Evolutionary conservation across 2,329 filamentous ascomycete genomes (phyloP).

Genomic region (Penicillium sclerotigenum): DNA sequence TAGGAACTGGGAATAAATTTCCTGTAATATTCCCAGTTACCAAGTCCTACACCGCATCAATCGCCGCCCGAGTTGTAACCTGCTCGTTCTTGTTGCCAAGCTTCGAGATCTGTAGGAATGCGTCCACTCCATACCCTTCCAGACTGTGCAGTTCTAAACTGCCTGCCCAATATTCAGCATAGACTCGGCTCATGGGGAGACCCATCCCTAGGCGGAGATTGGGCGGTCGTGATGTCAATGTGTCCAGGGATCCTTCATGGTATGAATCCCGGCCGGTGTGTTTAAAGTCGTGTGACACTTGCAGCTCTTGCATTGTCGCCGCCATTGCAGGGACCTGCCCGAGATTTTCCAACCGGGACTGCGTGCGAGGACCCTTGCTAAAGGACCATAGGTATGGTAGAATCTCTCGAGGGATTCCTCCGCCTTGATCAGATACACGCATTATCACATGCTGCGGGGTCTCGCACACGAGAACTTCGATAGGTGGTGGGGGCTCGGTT

Average conservation of each 20-base stretch:
- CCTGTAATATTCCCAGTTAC: neutral
- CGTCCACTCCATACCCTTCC: slow-evolving; percentile 93
- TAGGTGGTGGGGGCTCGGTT: slow-evolving; percentile 63
- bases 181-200: slow-evolving; percentile 86
- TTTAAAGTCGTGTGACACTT: slow-evolving; percentile 41
- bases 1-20: neutral
- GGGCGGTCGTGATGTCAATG: slow-evolving; percentile 77
- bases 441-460: slow-evolving; percentile 93
- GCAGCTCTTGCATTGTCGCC: slow-evolving; percentile 86
- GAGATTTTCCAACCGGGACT: slow-evolving; percentile 77
- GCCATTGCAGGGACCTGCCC: slow-evolving; percentile 84
- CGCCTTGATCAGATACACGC: slow-evolving; percentile 90
- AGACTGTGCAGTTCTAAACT: slow-evolving; percentile 86
- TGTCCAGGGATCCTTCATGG: slow-evolving; percentile 67
- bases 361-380: slow-evolving; percentile 80
- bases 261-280: slow-evolving; percentile 34
- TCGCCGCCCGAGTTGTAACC: slow-evolving; percentile 70
- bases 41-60: slow-evolving; percentile 65
- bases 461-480: slow-evolving; percentile 93
- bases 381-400: slow-evolving; percentile 95
- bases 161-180: slow-evolving; percentile 97
- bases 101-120: slow-evolving; percentile 92
- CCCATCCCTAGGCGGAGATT: slow-evolving; percentile 89
- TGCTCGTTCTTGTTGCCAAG: slow-evolving; percentile 98
- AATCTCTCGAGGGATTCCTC: slow-evolving; percentile 80